phyloP scores from a whole-genome alignment of 495 filamentous ascomycete species.

The Daldinia decipiens region DNA sequence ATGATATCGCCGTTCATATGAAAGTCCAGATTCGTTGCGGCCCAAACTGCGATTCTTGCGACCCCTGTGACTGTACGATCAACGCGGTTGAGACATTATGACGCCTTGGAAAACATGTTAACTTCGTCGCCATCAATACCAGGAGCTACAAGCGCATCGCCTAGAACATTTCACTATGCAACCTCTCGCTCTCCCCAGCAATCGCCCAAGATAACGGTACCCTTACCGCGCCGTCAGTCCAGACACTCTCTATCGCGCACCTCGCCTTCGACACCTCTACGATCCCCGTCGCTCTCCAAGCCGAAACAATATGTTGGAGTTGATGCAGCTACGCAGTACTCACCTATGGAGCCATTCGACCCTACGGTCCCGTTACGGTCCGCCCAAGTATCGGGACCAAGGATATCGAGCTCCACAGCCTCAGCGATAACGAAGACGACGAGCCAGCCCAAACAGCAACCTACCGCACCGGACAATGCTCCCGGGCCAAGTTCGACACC shows the following conservation, averaged over 20 bases:
- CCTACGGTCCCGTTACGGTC: conserved; percentile 49
- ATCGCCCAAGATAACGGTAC: conserved; percentile 58
- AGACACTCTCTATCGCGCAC: conserved; percentile 51
- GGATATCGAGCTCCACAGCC: conserved; percentile 41
- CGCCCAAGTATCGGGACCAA: conserved; percentile 46
- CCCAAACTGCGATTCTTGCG: conserved; percentile 29
- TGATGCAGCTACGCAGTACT: conserved; percentile 68
- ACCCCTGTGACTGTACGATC: conserved; percentile 13
- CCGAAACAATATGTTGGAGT: conserved; percentile 60
- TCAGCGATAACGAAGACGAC: conserved; percentile 42
- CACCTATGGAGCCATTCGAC: conserved; percentile 62
- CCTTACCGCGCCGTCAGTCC: conserved; percentile 58
- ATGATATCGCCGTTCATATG: conserved; percentile 32
- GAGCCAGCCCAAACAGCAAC: conserved; percentile 44
- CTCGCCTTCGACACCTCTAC: conserved; percentile 48
- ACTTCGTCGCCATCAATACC: conserved; percentile 57
- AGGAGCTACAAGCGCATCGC: conserved; percentile 58
- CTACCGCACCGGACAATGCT: conserved; percentile 47
- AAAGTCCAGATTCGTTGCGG: conserved; percentile 29
- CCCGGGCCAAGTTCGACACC: conserved; percentile 47
- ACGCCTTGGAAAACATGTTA: conserved; percentile 58
- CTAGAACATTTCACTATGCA: conserved; percentile 60
- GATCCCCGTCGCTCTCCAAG: conserved; percentile 50
- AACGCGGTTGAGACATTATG: conserved; percentile 39
- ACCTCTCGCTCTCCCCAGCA: conserved; percentile 55